Evolutionary conservation across 441 rosid genomes (phyloP).

Genomic region (Croton setiger): DNA sequence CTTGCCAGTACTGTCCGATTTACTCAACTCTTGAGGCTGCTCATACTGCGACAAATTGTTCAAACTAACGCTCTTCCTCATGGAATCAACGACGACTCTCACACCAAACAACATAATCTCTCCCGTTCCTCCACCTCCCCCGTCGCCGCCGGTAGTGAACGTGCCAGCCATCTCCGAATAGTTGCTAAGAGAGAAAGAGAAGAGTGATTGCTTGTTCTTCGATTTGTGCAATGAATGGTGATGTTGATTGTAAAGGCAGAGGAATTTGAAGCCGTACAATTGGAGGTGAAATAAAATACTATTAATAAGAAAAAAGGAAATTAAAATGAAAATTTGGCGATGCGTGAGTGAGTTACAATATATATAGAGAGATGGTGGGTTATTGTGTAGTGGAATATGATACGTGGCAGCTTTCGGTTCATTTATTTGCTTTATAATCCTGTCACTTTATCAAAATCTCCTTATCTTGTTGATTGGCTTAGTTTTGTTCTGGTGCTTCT

Average conservation of each 20-base stretch:
- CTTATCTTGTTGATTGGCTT: not conserved
- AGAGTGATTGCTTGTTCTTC: not conserved
- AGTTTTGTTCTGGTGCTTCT: conserved; percentile 1
- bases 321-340: not conserved
- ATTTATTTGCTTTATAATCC: not conserved
- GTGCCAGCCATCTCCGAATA: conserved; percentile 18
- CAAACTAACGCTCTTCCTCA: conserved; percentile 92
- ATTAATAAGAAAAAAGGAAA: not conserved
- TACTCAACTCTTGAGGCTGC: conserved; percentile 38
- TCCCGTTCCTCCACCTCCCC: conserved; percentile 27
- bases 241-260: not conserved
- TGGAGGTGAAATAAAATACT: not conserved
- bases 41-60: conserved; percentile 83
- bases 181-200: not conserved
- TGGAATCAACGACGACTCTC: conserved; percentile 79
- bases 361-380: not conserved
- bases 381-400: not conserved
- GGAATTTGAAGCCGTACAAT: conserved; percentile 19
- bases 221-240: not conserved
- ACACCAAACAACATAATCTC: conserved; percentile 95
- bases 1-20: not conserved
- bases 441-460: not conserved
- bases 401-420: conserved; percentile 19
- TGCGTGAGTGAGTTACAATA: not conserved
- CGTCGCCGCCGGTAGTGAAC: conserved; percentile 22